Percentiles rank a stretch among this genome's conserved stretches.
These are phyloP conservation scores for Globisporangium echinulatum DNA, from an alignment of 352 stramenopile species.

Conservation along the genomic window DNA sequence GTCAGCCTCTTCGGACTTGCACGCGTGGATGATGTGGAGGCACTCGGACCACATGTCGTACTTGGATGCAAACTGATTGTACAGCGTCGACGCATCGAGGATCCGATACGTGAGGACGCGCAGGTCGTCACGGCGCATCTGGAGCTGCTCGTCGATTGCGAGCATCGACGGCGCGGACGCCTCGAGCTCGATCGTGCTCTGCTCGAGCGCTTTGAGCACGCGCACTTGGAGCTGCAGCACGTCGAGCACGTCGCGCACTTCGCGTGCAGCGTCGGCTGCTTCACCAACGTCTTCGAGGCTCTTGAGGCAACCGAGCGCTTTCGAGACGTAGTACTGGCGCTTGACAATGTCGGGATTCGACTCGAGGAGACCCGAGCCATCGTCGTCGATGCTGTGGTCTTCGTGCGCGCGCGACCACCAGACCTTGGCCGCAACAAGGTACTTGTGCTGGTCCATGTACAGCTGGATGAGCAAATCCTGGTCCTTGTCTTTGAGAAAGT, in stretches of 20 bases:
- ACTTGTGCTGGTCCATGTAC: slow-evolving; percentile 86
- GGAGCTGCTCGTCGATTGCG: slow-evolving; percentile 35
- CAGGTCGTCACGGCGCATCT: slow-evolving; percentile 48
- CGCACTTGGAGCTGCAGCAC: slow-evolving; percentile 80
- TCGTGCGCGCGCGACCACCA: slow-evolving; percentile 76
- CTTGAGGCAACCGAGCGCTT: slow-evolving; percentile 70
- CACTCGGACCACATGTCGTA: slow-evolving; percentile 86
- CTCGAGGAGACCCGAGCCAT: slow-evolving; percentile 19
- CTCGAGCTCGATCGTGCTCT: slow-evolving; percentile 61
- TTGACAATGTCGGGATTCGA: slow-evolving; percentile 71
- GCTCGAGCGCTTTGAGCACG: slow-evolving; percentile 70
- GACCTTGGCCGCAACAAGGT: slow-evolving; percentile 74
- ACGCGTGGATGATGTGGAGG: slow-evolving; percentile 80
- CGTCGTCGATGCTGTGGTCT: slow-evolving; percentile 34
- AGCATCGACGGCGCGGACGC: slow-evolving; percentile 24
- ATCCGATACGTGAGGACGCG: slow-evolving; percentile 70
- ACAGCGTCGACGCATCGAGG: slow-evolving; percentile 73
- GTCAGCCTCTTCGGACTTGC: slow-evolving; percentile 75
- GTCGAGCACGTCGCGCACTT: slow-evolving; percentile 79
- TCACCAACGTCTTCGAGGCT: slow-evolving; percentile 70
- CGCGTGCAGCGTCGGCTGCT: slow-evolving; percentile 58
- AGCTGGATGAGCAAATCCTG: slow-evolving; percentile 81
- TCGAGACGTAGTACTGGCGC: slow-evolving; percentile 80
- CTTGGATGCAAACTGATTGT: slow-evolving; percentile 84
- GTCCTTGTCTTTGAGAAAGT: slow-evolving; percentile 78